These are phyloP conservation scores for Aspergillus saccharolyticus DNA, from an alignment of 495 filamentous ascomycete species.

Conservation along the genomic window DNA sequence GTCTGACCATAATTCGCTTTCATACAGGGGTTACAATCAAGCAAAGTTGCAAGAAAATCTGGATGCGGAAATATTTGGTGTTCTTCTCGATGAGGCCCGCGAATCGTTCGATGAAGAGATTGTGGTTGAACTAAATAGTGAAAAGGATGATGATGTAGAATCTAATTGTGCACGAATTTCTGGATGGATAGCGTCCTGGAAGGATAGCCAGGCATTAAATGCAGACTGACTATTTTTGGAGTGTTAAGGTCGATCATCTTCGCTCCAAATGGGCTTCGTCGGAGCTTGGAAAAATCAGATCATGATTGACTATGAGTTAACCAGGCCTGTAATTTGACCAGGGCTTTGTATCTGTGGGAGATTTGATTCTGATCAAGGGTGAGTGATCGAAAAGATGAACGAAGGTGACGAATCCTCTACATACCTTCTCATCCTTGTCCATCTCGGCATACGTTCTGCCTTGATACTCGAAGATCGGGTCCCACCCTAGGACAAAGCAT, in stretches of 20 bases:
- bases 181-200: slow-evolving; percentile 79
- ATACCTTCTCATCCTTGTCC: slow-evolving; percentile 75
- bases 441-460: slow-evolving; percentile 97
- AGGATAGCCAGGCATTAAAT: slow-evolving; percentile 46
- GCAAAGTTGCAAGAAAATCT: slow-evolving; percentile 92
- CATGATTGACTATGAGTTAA: slow-evolving; percentile 49
- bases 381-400: background rate
- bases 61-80: slow-evolving; percentile 96
- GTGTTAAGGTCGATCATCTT: slow-evolving; percentile 18
- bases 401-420: background rate
- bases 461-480: slow-evolving; percentile 92
- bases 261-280: background rate
- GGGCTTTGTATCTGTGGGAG: slow-evolving; percentile 81
- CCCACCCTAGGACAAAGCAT: slow-evolving; percentile 62
- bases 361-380: slow-evolving; percentile 62
- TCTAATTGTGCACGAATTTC: slow-evolving; percentile 79
- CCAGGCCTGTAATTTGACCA: slow-evolving; percentile 82
- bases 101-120: slow-evolving; percentile 84
- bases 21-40: slow-evolving; percentile 66
- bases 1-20: slow-evolving; percentile 4
- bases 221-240: slow-evolving; percentile 13
- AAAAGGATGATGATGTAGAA: slow-evolving; percentile 77
- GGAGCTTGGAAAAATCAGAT: background rate
- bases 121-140: slow-evolving; percentile 84
- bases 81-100: slow-evolving; percentile 82